Evolutionary conservation across 2,329 filamentous ascomycete species (phyloP), one percentile per base, ranked within the genome.

Genomic region (Emydomyces testavorans): DNA sequence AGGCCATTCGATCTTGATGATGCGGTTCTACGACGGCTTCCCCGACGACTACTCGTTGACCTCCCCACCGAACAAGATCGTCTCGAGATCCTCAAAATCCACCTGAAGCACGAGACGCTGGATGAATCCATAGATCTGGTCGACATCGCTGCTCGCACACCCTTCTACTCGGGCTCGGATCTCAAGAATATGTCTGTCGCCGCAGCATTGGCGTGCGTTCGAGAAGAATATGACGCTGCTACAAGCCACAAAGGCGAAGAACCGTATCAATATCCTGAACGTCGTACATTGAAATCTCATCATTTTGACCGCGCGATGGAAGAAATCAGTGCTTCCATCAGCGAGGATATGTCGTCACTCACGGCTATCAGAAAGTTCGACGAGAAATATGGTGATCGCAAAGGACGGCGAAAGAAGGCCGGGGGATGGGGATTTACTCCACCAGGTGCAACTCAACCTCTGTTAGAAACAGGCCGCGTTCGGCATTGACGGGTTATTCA

Each of bases 361-460:
- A 78, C 79, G 54, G 85, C 85, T 10, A 94, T 98, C 58, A 78
- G 86, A 57, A 93, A 93, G 67, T 98, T 96, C 60, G 92, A 98
- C 62, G 86, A 94, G 67, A 84, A 90, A 63, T 98, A 89, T 63
- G 90, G 92, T 21, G 88, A 94, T 61, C 77, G 82, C 29, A 82
- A 79, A 59, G 78, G 76, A 1, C 76, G 77, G 56, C 76, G 78
- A 60, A 78, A 77, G 61, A 80, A 77, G 64, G 78, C 64, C 21
- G 56, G 63, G 7, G 67, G 68, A 0, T 74, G 71, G 63, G 75
- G 75, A 2, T 78, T 78, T 29, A 38, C 46, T 20, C 21, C 50
- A 31, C 50, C 53, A 31, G 47, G 45, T 2, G 48, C 23, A 1
- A 42, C 41, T n/a, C 39, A 49, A 20, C 28, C 28, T 20, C 43